Base-by-base conservation (phyloP, 768 basidiomycete genomes). In the Lactarius hatsudake region DNA sequence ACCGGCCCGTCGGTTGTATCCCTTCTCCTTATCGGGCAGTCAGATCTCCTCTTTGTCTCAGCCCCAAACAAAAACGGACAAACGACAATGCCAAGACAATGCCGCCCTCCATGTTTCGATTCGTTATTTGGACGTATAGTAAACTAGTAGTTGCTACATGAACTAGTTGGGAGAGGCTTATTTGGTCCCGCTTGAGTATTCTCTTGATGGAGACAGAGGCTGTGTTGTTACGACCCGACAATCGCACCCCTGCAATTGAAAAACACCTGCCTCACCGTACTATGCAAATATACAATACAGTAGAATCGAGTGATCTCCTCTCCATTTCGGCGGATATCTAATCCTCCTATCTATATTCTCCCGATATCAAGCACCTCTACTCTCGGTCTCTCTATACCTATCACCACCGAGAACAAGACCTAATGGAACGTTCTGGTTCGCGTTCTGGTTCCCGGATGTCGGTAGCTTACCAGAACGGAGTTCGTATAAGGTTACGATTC, bases 1-100 rank as follows among this genome's bases (percentile, higher is more conserved):
- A 56, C 53, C 63, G 36, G 63, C 64, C 73, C 61, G 65, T 56
- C 26, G 70, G 71, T 69, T 15, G 63, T 26, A 65, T 18, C 61
- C 45, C 43, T 17, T 61, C 53, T 43, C 28, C 40, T 28, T 34
- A 68, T 68, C 67, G 67, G 54, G 67, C 0, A 60, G 5, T 18
- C 20, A 17, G 59, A 68, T 68, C 67, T 68, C 67, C 51, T 23
- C 59, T 26, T 64, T 55, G 40, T 60, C 38, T 15, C 38, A 15
- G 4, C 9, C 20, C 20, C 55, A 34, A 18, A 57, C 32, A 53
- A 34, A 57, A 15, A 34, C 18, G 18, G 28, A 18, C 34, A 17
- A 32, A 23, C 5, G 15, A 18, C 40, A 42, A 28, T n/a, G 56
- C 34, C 5, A n/a, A n/a, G n/a, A n/a, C 2, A 2, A 51, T n/a